Evolutionary conservation across 2,329 filamentous ascomycete genomes (phyloP), one percentile per base, ranked within the genome.

Genomic region (Fusarium devonianum): DNA sequence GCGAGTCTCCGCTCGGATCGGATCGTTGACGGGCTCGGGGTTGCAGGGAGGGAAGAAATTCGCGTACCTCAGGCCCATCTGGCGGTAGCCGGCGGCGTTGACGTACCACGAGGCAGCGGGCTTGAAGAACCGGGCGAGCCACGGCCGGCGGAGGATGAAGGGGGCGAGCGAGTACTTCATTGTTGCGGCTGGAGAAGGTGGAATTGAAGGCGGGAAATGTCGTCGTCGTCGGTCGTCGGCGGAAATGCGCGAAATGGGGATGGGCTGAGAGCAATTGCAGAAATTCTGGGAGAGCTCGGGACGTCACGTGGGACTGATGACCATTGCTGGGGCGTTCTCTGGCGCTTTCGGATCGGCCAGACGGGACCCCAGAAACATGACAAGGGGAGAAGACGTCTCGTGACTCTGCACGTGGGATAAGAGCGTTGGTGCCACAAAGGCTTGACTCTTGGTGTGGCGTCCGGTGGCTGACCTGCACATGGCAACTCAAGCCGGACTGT

Each of bases 51-150:
- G 48, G 32, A 44, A 32, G 41, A 45, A 40, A 43, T 54, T 62
- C 62, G 65, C 71, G 73, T 88, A 96, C 92, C 82, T 89, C 77
- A 97, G 82, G 69, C 93, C 93, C 70, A 97, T 82, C 84, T 93
- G 85, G 77, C 92, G 88, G 84, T 97, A 96, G 72, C 93, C 93
- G 67, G 92, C 83, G 67, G 91, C 88, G 72, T 93, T 88, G 77
- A 78, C 78, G 80, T 97, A 97, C 91, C 91, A 96, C 70, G 86
- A 83, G 75, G 92, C 84, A 62, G 96, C 72, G 63, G 94, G 94
- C 79, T 79, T 84, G 75, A 97, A 78, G 78, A 88, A 53, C 60
- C 71, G 86, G 75, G 80, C 78, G 71, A 97, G 85, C 90, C 90
- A 96, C 65, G 93, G 92, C 69, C 92, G 87, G 81, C 88, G 88